Base-by-base conservation (phyloP, 768 basidiomycete genomes). In the Phaeolepiota aurea region DNA sequence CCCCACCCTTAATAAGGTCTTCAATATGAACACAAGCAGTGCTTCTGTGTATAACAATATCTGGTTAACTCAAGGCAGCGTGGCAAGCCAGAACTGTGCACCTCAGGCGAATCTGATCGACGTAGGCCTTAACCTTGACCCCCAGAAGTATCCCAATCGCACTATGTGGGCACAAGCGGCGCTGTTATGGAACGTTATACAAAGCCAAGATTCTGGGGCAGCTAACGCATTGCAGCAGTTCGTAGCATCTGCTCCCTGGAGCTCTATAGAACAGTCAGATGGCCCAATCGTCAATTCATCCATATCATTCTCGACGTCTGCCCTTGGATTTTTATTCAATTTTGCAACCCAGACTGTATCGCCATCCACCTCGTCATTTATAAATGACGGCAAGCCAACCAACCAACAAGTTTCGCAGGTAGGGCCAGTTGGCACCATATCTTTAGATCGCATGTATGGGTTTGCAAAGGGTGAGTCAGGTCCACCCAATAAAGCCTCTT, bases 141-240 rank as follows among this genome's bases (percentile, higher is more conserved):
- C 61, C 3, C 44, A 48, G 4, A 57, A 42, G 7, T 64, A 63
- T 31, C 71, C 74, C 11, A 75, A 74, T 46, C 65, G 75, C 22
- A 75, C 74, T 4, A 48, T 54, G 16, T 84, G 79, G 79, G 72
- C 75, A 0, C 73, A 74, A 53, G 54, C 72, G 3, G 74, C 77
- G 13, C 48, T 84, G 22, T 61, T 84, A 2, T 84, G 77, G 76
- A 75, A 74, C 48, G 55, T 76, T 9, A 60, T 76, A 3, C 62
- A 71, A 49, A 73, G 74, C 1, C 69, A 72, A 46, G 67, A 80
- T 54, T 39, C 60, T 4, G 49, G 50, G 18, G 53, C 65, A 3
- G 58, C 68, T 14, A 38, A 48, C 30, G 52, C 51, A 15, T 54
- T 82, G 46, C 72, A 69, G 42, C 43, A 59, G 3, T 80, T 74